A percentile compares a stretch with the other conserved stretches of the same genome.
Evolutionary conservation across 352 stramenopile genomes (phyloP).

Genomic region (Blastocystis sp.): DNA sequence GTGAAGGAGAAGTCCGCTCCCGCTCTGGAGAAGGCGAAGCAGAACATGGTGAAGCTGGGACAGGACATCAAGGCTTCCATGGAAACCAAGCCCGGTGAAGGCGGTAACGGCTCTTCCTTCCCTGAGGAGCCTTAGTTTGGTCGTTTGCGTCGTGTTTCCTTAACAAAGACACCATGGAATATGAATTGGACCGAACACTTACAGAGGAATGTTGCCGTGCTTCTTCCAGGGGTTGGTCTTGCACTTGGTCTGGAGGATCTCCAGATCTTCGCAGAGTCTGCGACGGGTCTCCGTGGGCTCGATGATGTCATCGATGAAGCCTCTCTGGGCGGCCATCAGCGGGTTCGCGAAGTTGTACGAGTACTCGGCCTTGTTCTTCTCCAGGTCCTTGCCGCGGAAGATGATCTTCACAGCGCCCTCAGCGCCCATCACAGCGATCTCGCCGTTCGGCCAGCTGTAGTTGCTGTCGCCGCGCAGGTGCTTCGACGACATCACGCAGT

Average conservation of each 20-base stretch:
- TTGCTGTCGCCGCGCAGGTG: too few relatives aligned
- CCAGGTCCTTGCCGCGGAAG: too few relatives aligned
- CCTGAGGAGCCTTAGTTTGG: neutral
- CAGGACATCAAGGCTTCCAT: neutral
- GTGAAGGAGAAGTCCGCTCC: slow-evolving; percentile 30
- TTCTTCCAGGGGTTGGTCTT: slow-evolving; percentile 87
- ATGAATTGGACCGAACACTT: slow-evolving; percentile 69
- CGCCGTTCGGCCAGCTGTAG: too few relatives aligned
- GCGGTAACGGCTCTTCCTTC: neutral
- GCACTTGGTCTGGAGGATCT: slow-evolving; percentile 81
- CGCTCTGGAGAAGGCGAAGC: neutral
- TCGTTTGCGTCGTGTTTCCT: neutral
- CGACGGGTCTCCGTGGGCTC: too few relatives aligned
- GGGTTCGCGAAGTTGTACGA: too few relatives aligned
- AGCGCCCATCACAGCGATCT: too few relatives aligned
- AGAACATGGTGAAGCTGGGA: neutral
- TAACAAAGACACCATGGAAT: neutral
- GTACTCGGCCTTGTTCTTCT: too few relatives aligned
- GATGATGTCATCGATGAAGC: too few relatives aligned
- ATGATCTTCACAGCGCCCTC: too few relatives aligned
- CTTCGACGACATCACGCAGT: too few relatives aligned
- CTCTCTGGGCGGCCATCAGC: too few relatives aligned
- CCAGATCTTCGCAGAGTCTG: too few relatives aligned
- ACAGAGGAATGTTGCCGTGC: slow-evolving; percentile 95
- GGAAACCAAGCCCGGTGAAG: neutral